Evolutionary conservation across 148 eudicot species (phyloP).

Genomic region (Rhododendron williamsianum): DNA sequence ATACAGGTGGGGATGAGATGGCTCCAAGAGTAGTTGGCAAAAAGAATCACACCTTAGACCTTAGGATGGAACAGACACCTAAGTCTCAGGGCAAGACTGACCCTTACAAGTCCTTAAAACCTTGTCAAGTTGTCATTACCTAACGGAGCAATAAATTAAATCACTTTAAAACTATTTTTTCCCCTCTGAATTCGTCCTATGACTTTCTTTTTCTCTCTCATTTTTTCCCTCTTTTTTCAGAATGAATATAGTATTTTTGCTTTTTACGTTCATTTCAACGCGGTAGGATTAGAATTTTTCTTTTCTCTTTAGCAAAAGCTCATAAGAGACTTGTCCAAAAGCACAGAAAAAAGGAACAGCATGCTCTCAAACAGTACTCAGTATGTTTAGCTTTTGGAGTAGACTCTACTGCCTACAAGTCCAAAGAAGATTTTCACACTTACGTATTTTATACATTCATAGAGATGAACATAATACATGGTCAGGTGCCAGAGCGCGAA

Average conservation of each 20-base stretch:
- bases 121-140: too few species aligned
- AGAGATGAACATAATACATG: not conserved
- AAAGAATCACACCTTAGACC: too few species aligned
- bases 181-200: not conserved
- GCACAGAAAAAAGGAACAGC: not conserved
- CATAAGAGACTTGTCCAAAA: not conserved
- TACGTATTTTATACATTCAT: not conserved
- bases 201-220: not conserved
- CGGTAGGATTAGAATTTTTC: not conserved
- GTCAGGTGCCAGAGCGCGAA: too few species aligned
- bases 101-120: not conserved
- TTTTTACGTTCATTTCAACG: not conserved
- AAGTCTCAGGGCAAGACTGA: not conserved
- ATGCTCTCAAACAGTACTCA: not conserved
- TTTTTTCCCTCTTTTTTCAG: not conserved
- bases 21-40: too few species aligned
- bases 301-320: not conserved
- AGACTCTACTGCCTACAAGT: not conserved
- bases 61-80: too few species aligned
- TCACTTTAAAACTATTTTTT: not conserved
- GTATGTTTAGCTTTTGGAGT: not conserved
- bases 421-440: not conserved
- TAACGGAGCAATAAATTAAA: not conserved
- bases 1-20: too few species aligned
- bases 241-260: not conserved